Evolutionary conservation across 2,329 filamentous ascomycete species (phyloP), one percentile per base, ranked within the genome.

Genomic region (Colletotrichum sp.): DNA sequence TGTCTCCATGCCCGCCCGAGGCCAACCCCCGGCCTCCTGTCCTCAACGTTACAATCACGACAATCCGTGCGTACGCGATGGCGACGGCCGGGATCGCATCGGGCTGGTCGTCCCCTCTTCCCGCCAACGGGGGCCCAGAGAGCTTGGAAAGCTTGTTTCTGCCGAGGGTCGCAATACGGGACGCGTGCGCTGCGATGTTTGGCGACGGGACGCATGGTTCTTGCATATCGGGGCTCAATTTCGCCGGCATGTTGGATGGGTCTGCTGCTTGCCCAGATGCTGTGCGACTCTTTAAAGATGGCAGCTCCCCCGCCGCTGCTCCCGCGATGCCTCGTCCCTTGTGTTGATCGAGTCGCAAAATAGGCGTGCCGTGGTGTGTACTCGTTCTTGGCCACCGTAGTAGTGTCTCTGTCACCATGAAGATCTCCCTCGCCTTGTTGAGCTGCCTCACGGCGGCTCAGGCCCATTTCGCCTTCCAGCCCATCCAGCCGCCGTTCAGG

Each of bases 111-210:
- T 51, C 43, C 43, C 55, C 43, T n/a, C 61, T 12, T 70, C 55
- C 54, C 61, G 55, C 34, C 68, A 59, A 63, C 57, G 36, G n/a
- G 24, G 11, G 11, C 43, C 43, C n/a, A 21, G 43, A 51, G 43
- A 51, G 43, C 55, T 58, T 72, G 72, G 68, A 74, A 72, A 72
- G 68, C 72, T 74, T 72, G 63, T 63, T 38, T 34, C 21, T n/a
- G 34, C 27, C 57, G 29, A 21, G 21, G 27, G 55, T 57, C 29
- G 62, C 43, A 36, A 34, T 31, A 27, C 31, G 62, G 47, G 18
- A 31, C 51, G 36, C 33, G 36, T 15, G 24, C 13, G n/a, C 3
- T 24, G 24, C 33, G 11, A 33, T 59, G 5, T n/a, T 21, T 3
- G 38, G 43, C 62, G 27, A 71, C 29, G 21, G 13, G 21, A 47